Evolutionary conservation across 2,329 filamentous ascomycete genomes (phyloP).

Genomic region (Penicillium nordicum): DNA sequence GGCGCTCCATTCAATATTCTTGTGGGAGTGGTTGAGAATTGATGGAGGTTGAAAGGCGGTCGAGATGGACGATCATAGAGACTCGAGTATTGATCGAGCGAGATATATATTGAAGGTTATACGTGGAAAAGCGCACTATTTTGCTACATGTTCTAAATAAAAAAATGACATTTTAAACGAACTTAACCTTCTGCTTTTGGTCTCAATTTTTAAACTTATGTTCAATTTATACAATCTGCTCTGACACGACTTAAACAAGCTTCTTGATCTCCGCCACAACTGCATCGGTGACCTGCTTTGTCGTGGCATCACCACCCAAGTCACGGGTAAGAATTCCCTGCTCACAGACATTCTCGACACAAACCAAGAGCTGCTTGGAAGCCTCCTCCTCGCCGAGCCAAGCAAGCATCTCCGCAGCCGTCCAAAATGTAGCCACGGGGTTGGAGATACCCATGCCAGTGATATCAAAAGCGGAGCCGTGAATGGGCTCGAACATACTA

Average conservation of each 20-base stretch:
- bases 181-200: neutral
- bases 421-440: conserved; percentile 66
- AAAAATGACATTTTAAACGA: neutral
- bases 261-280: conserved; percentile 52
- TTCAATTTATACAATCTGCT: neutral
- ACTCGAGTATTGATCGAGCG: neutral
- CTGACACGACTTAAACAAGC: conserved; percentile 25
- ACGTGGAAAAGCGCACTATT: no score
- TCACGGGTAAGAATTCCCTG: conserved; percentile 56
- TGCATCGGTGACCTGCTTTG: conserved; percentile 58
- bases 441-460: conserved; percentile 60
- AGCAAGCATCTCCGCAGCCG: conserved; percentile 63
- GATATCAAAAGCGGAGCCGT: conserved; percentile 63
- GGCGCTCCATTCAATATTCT: neutral
- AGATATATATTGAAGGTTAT: neutral
- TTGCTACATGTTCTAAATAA: neutral
- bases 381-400: conserved; percentile 61
- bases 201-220: neutral
- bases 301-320: conserved; percentile 57
- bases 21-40: neutral
- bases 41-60: conserved; percentile 1
- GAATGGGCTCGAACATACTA: conserved; percentile 62
- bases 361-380: conserved; percentile 55
- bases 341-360: conserved; percentile 60
- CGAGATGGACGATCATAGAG: neutral